Conservation (phyloP, 371 early-diverging fungal genomes). For the Apophysomyces elegans region DNA sequence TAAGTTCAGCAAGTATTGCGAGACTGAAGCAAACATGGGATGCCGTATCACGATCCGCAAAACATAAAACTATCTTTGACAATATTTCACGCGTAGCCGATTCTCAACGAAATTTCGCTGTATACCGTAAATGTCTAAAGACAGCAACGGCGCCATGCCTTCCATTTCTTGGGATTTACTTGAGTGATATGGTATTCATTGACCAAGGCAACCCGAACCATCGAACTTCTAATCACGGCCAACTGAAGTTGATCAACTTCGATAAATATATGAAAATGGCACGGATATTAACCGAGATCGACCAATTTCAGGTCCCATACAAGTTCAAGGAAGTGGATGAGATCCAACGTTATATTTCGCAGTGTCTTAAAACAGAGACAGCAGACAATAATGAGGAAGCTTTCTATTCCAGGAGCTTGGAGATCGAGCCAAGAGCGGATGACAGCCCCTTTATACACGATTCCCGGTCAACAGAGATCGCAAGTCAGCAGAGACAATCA, state of each 20-base stretch:
- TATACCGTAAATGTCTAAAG: constrained; percentile 72
- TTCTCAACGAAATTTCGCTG: constrained; percentile 73
- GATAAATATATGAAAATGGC: constrained; percentile 76
- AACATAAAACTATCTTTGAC: constrained; percentile 55
- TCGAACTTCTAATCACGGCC: constrained; percentile 39
- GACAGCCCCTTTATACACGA: constrained; percentile 6
- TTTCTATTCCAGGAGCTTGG: constrained; percentile 44
- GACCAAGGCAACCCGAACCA: constrained; percentile 54
- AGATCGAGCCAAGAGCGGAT: constrained; percentile 50
- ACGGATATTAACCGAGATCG: constrained; percentile 72
- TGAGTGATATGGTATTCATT: constrained; percentile 88
- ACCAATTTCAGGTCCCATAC: constrained; percentile 81
- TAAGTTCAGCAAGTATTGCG: constrained; percentile 75
- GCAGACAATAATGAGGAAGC: constrained; percentile 45
- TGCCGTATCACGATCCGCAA: constrained; percentile 42
- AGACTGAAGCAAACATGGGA: constrained; percentile 84
- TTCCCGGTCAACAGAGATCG: not conserved
- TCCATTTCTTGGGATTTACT: constrained; percentile 85
- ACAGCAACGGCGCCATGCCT: constrained; percentile 71
- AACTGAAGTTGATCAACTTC: constrained; percentile 71
- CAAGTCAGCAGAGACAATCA: not conserved
- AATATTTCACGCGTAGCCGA: constrained; percentile 67
- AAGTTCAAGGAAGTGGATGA: constrained; percentile 61
- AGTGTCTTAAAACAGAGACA: constrained; percentile 28
- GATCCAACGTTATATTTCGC: constrained; percentile 41